These are phyloP conservation scores for Ophiostoma tasmaniense DNA, from an alignment of 2,329 filamentous ascomycete species.

Conservation along the genomic window DNA sequence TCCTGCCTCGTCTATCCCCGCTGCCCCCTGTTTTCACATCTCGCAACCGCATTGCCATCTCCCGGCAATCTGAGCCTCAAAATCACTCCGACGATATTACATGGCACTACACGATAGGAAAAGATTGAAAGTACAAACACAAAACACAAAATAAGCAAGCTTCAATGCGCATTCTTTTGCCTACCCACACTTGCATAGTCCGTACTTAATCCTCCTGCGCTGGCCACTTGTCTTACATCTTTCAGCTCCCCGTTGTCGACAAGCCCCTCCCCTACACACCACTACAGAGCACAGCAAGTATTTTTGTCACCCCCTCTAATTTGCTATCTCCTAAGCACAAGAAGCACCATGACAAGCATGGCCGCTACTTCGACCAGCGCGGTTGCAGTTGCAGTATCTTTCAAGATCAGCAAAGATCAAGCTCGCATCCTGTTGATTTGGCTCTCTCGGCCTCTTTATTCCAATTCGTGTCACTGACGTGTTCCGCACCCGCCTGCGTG, in stretches of 20 bases:
- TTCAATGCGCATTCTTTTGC: not conserved
- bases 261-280: not conserved
- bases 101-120: not conserved
- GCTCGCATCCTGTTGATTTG: not conserved
- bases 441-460: not conserved
- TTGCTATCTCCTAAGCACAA: not conserved
- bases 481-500: not conserved
- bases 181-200: not conserved
- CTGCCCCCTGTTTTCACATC: not conserved
- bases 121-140: not conserved
- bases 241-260: not conserved
- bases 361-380: not conserved
- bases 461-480: not conserved
- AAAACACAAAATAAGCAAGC: not conserved
- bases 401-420: not conserved
- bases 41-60: not conserved
- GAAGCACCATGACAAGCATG: not conserved
- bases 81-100: not conserved
- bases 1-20: no score
- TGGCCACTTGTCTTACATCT: conserved; percentile 7
- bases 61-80: not conserved
- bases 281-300: not conserved
- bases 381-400: not conserved
- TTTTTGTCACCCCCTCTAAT: not conserved
- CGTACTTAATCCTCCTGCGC: not conserved